Evolutionary conservation across 2,329 filamentous ascomycete genomes (phyloP).

Genomic region (Neofusicoccum kwambonambiense): DNA sequence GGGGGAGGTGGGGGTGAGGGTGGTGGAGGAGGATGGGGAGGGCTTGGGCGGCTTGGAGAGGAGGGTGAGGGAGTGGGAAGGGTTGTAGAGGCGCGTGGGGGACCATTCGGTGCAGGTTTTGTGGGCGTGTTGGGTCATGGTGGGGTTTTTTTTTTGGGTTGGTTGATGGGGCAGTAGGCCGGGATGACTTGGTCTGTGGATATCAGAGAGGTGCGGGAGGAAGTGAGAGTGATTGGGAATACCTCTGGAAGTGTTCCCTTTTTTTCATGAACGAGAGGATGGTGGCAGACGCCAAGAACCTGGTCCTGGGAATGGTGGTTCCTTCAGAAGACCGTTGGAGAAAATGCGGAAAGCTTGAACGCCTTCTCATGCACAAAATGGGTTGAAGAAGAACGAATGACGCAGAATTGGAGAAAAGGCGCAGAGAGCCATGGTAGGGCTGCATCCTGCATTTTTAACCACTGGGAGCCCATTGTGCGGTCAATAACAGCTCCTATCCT

Average conservation of each 20-base stretch:
- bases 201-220: too few relatives aligned
- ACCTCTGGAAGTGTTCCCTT: too few relatives aligned
- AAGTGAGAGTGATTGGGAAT: too few relatives aligned
- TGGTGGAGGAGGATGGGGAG: conserved; percentile 18
- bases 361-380: not conserved
- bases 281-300: too few relatives aligned
- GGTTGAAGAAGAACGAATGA: not conserved
- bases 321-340: not conserved
- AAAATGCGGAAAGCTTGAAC: not conserved
- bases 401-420: not conserved
- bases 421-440: not conserved
- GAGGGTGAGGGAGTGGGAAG: not conserved
- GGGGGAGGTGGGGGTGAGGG: conserved; percentile 15
- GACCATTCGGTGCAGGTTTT: conserved; percentile 9
- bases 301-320: too few relatives aligned
- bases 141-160: not conserved
- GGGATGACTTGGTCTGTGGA: not conserved
- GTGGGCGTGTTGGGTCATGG: not conserved
- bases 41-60: not conserved
- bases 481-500: not conserved
- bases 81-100: not conserved
- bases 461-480: not conserved
- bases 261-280: too few relatives aligned
- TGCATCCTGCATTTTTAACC: not conserved
- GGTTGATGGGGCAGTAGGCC: too few relatives aligned